Evolutionary conservation across 495 filamentous ascomycete genomes (phyloP).

Genomic region (Neurospora sp.): DNA sequence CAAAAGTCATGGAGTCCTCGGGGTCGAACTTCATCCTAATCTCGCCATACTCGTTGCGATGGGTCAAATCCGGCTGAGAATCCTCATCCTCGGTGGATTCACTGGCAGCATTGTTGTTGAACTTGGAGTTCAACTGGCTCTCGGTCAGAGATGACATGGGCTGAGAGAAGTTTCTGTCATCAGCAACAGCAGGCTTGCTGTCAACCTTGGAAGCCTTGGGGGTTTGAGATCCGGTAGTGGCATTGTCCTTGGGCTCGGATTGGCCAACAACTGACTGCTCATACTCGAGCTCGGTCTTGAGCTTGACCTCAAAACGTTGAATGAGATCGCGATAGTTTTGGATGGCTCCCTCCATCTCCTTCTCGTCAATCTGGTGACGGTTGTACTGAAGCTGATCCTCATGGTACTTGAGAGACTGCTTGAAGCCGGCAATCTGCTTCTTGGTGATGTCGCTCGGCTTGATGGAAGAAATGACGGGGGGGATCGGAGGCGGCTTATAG

Average conservation of each 20-base stretch:
- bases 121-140: neutral
- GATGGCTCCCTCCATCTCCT: constrained; percentile 22
- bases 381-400: constrained; percentile 39
- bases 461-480: constrained; percentile 32
- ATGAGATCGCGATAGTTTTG: constrained; percentile 24
- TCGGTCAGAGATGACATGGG: neutral
- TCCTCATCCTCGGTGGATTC: neutral
- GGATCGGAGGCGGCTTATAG: constrained; percentile 16
- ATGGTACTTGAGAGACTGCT: constrained; percentile 33
- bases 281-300: constrained; percentile 24
- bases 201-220: neutral
- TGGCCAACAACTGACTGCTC: constrained; percentile 23
- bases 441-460: constrained; percentile 37
- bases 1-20: neutral
- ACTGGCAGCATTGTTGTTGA: neutral
- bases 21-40: neutral
- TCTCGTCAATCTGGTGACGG: constrained; percentile 41
- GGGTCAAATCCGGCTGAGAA: neutral
- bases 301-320: constrained; percentile 26
- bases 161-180: neutral
- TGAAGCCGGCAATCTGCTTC: constrained; percentile 36
- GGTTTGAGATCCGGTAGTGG: neutral
- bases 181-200: neutral
- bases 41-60: neutral
- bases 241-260: constrained; percentile 8